Evolutionary conservation across 2,329 filamentous ascomycete species (phyloP), one percentile per base, ranked within the genome.

Genomic region (Penicillium sumatraense): DNA sequence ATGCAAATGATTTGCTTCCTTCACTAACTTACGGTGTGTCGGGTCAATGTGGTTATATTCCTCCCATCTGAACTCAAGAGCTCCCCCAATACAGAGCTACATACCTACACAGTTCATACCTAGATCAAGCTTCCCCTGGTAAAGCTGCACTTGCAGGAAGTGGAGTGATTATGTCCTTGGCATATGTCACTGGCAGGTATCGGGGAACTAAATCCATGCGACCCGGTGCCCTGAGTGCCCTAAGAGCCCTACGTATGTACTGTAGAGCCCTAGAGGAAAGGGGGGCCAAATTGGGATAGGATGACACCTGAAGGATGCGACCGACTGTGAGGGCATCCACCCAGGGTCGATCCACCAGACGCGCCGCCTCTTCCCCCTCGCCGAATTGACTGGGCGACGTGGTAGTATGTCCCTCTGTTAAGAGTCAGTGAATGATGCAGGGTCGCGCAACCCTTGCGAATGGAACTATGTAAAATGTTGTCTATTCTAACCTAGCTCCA

Each of bases 71-170:
- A 21, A 16, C 16, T 38, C 16, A 8, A 16, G 35, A 13, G 35
- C 14, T 21, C 13, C 23, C 26, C 16, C 48, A 5, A n/a, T 27
- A 31, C 45, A 44, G 20, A 41, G 7, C 18, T 41, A 16, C 8
- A n/a, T 49, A 18, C 18, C 29, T 21, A 47, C 31, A 24, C 26
- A 52, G 41, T 42, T 33, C 23, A 24, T 31, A 49, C 54, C 31
- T 40, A 51, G 33, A 59, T 58, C 58, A 67, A 61, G 61, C 61
- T 64, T 59, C 58, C 60, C 51, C 36, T 48, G 55, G 27, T 52
- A 54, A 49, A 52, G 59, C 13, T 47, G 46, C 56, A 61, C 66
- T 61, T 63, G 61, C 63, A 67, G 57, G 57, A 58, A 59, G 62
- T 64, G 65, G 62, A 61, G 57, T 49, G 46, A 31, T 20, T 47